A percentile compares a stretch with the other conserved stretches of the same genome.
These are phyloP conservation scores for Phialemonium atrogriseum DNA, from an alignment of 2,329 filamentous ascomycete genomes.

Conservation along the genomic window DNA sequence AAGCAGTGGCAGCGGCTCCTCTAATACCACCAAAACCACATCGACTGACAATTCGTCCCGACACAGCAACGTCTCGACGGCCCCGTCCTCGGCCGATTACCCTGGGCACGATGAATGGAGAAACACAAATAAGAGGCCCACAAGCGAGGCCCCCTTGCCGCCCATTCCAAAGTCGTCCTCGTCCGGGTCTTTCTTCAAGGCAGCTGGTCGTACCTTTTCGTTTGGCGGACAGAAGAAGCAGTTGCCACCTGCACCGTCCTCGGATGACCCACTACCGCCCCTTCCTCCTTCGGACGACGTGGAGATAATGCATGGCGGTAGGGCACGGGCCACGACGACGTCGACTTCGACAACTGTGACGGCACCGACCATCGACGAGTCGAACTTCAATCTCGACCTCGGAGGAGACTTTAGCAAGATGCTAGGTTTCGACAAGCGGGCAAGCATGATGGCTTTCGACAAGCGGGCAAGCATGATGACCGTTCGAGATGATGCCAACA, in stretches of 20 bases:
- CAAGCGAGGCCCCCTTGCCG: slow-evolving; percentile 30
- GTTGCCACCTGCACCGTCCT: slow-evolving; percentile 24
- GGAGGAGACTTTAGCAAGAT: slow-evolving; percentile 51
- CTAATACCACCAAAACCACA: slow-evolving; percentile 52
- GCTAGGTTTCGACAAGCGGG: slow-evolving; percentile 46
- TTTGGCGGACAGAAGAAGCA: slow-evolving; percentile 50
- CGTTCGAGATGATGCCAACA: slow-evolving; percentile 27
- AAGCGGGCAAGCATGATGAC: slow-evolving; percentile 45
- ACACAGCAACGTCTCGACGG: slow-evolving; percentile 54
- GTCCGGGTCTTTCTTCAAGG: slow-evolving; percentile 43
- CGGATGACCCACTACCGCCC: slow-evolving; percentile 27
- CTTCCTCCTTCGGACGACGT: slow-evolving; percentile 9
- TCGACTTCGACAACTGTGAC: slow-evolving; percentile 47
- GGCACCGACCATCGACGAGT: slow-evolving; percentile 38
- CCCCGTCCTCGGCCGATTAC: slow-evolving; percentile 47
- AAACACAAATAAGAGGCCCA: slow-evolving; percentile 26
- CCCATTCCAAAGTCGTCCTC: slow-evolving; percentile 39
- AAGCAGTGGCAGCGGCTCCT: slow-evolving; percentile 48
- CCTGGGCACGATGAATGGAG: slow-evolving; percentile 32
- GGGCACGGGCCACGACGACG: slow-evolving; percentile 42
- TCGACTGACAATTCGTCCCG: slow-evolving; percentile 54
- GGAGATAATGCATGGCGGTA: slow-evolving; percentile 11
- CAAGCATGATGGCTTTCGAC: slow-evolving; percentile 44
- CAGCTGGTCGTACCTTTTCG: slow-evolving; percentile 51
- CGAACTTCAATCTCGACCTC: slow-evolving; percentile 40